phyloP scores from a whole-genome alignment of 139 green algal species.

The Yamagishiella unicocca region DNA sequence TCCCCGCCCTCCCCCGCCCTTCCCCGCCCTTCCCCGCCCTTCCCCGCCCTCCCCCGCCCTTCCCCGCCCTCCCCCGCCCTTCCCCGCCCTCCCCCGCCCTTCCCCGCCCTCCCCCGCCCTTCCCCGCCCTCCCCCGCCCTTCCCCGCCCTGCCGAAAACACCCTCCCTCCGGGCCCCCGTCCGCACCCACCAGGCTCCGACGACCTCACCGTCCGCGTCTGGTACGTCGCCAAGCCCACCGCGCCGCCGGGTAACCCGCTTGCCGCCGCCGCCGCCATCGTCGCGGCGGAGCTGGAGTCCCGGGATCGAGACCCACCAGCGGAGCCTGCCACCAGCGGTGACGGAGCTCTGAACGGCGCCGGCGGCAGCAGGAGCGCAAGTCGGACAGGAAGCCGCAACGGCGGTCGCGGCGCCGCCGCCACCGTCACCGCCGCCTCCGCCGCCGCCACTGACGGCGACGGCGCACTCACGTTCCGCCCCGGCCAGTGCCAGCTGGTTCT shows the following conservation, averaged over 20 bases:
- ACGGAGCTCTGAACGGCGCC: neutral
- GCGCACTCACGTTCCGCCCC: neutral
- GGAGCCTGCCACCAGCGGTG: neutral
- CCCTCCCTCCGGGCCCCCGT: no score
- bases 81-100: no score
- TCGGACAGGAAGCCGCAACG: neutral
- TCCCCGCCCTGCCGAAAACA: neutral
- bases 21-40: no score
- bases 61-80: no score
- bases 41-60: no score
- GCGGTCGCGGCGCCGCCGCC: neutral
- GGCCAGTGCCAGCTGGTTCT: constrained; percentile 33
- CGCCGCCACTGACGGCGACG: neutral
- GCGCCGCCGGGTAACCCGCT: constrained; percentile 11
- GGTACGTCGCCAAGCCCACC: constrained; percentile 7
- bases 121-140: neutral
- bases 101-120: no score
- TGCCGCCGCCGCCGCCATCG: constrained; percentile 8
- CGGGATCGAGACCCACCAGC: neutral
- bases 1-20: no score
- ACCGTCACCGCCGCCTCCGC: neutral
- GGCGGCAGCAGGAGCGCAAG: no score
- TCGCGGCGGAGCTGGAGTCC: neutral
- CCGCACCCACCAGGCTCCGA: constrained; percentile 15
- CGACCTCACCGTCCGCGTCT: constrained; percentile 39